Conservation (phyloP, 139 green algal genomes). For the Chlorokybus atmophyticus region DNA sequence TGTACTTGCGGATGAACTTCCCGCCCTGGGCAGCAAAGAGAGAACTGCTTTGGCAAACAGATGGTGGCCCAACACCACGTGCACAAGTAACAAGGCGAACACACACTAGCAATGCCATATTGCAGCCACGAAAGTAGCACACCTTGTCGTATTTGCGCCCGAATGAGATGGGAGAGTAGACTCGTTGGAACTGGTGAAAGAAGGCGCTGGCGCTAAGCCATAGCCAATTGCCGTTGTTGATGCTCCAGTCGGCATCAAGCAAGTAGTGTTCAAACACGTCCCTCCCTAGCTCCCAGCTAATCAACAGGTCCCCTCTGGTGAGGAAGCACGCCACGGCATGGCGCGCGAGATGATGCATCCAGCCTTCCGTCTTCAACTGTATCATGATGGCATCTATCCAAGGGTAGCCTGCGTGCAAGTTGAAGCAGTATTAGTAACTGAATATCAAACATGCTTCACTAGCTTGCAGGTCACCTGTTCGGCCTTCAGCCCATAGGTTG, state of each 20-base stretch:
- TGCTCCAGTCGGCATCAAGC: slow-evolving; percentile 64
- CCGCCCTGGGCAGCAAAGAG: too few species aligned
- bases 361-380: slow-evolving; percentile 50
- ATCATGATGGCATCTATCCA: slow-evolving; percentile 90
- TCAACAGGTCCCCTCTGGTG: slow-evolving; percentile 72
- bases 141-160: slow-evolving; percentile 92
- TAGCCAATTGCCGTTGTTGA: slow-evolving; percentile 87
- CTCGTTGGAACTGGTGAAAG: slow-evolving; percentile 71
- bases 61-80: too few species aligned
- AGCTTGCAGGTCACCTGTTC: too few species aligned
- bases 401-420: too few species aligned
- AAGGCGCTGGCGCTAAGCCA: slow-evolving; percentile 79
- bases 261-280: slow-evolving; percentile 82
- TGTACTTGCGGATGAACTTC: slow-evolving; percentile 70
- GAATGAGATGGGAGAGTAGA: slow-evolving; percentile 60
- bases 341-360: slow-evolving; percentile 87
- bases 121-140: too few species aligned
- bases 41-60: too few species aligned
- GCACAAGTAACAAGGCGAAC: too few species aligned
- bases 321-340: slow-evolving; percentile 91
- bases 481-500: slow-evolving; percentile 23
- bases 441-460: too few species aligned
- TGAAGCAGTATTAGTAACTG: too few species aligned
- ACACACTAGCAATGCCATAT: too few species aligned
- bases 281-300: slow-evolving; percentile 68